Conservation (phyloP, 352 stramenopile species). For the Globisporangium iwayamae region DNA sequence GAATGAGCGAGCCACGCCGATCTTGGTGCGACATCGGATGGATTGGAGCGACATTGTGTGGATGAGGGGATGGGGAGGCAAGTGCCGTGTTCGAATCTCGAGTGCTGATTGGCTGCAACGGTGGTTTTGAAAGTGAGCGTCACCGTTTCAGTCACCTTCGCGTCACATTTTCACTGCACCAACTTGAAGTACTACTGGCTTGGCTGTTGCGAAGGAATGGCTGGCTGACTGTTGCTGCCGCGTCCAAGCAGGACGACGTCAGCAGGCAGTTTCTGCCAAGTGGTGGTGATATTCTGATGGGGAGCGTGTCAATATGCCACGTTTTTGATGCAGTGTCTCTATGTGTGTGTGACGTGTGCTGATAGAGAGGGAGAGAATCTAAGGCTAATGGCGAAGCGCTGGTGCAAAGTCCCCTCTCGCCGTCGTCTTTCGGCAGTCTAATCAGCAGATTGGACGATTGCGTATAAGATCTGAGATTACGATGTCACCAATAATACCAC, state of each 20-base stretch:
- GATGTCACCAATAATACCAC: not conserved
- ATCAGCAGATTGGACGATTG: slow-evolving; percentile 7
- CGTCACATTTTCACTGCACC: slow-evolving; percentile 1
- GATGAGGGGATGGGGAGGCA: not conserved
- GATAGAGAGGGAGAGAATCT: too few species aligned
- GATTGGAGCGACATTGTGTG: not conserved
- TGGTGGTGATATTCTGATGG: too few species aligned
- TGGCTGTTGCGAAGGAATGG: not conserved
- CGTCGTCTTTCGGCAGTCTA: not conserved
- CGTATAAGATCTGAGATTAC: too few species aligned
- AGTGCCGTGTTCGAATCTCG: not conserved
- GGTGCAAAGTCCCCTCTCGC: too few species aligned
- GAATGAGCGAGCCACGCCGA: not conserved
- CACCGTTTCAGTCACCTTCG: slow-evolving; percentile 7
- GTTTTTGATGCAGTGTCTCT: too few species aligned
- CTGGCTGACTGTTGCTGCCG: not conserved
- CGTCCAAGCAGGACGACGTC: not conserved
- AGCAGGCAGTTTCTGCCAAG: not conserved
- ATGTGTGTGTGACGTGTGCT: too few species aligned
- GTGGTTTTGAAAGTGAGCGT: slow-evolving; percentile 1
- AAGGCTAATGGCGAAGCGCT: too few species aligned
- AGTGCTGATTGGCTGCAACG: not conserved
- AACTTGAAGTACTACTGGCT: slow-evolving; percentile 11
- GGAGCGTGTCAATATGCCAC: too few species aligned
- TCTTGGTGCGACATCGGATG: not conserved